Conservation (phyloP, 345 rosid genomes). For the Populus deltoides region DNA sequence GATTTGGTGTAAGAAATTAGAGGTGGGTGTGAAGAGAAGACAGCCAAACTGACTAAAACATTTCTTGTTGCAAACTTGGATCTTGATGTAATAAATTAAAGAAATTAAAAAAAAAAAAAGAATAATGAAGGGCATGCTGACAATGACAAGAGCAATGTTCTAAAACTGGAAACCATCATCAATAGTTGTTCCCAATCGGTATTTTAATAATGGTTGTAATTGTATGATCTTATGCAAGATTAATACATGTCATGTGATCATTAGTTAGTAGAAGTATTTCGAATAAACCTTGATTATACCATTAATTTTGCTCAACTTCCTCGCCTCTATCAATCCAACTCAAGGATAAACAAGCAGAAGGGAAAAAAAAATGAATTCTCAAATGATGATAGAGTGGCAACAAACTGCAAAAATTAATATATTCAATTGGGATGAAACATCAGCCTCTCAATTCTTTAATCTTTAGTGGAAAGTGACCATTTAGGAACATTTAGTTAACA, state of each 20-base stretch:
- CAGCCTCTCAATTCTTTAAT: constrained; percentile 21
- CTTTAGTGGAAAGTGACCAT: constrained; percentile 20
- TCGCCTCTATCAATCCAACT: constrained; percentile 13
- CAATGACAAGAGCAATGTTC: constrained; percentile 22
- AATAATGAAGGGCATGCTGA: constrained; percentile 7
- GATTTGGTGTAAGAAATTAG: background rate
- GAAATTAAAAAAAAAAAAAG: background rate
- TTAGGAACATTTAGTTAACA: background rate
- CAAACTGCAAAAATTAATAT: background rate
- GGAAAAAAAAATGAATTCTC: background rate
- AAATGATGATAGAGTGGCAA: constrained; percentile 7
- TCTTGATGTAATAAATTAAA: constrained; percentile 4
- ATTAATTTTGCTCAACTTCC: background rate
- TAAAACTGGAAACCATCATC: constrained; percentile 14
- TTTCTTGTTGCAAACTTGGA: constrained; percentile 22
- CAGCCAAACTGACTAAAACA: constrained; percentile 28
- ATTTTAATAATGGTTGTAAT: constrained; percentile 1
- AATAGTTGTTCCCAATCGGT: background rate
- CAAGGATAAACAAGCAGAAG: background rate
- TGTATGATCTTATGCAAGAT: background rate
- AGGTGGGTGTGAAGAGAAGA: constrained; percentile 22
- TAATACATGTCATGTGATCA: background rate
- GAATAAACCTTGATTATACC: constrained; percentile 20
- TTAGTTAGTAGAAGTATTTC: background rate
- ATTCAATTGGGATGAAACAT: constrained; percentile 21